Evolutionary conservation across 1,284 basidiomycete species (phyloP).

Genomic region (Melampsora occidentalis): DNA sequence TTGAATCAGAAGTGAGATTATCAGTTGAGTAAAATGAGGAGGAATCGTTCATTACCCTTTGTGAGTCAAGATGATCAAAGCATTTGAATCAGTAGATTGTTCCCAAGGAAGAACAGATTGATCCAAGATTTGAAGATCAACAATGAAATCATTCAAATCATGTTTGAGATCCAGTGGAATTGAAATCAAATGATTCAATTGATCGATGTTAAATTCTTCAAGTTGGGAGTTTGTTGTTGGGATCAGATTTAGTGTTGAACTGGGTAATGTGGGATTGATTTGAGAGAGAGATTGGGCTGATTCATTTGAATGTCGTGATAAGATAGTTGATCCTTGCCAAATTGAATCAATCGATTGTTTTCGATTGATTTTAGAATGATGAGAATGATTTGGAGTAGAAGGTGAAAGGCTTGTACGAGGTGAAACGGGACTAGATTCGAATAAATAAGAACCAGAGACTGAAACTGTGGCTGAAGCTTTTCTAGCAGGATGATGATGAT

Average conservation of each 20-base stretch:
- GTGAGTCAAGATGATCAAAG: too few species aligned
- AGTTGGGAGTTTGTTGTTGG: too few species aligned
- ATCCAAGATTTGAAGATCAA: too few species aligned
- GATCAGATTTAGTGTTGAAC: neutral
- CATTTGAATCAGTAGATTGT: too few species aligned
- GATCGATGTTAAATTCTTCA: too few species aligned
- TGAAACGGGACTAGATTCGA: neutral
- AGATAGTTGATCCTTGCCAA: slow-evolving; percentile 35
- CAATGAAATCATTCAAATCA: too few species aligned
- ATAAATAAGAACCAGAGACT: slow-evolving; percentile 7
- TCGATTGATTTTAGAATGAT: slow-evolving; percentile 2
- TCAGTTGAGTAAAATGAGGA: neutral
- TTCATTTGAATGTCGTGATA: neutral
- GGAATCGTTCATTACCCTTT: neutral
- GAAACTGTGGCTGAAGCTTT: slow-evolving; percentile 38
- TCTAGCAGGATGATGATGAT: slow-evolving; percentile 12
- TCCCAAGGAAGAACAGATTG: too few species aligned
- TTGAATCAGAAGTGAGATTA: too few species aligned
- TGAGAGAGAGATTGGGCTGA: slow-evolving; percentile 9
- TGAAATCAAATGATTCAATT: too few species aligned
- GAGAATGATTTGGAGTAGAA: slow-evolving; percentile 10
- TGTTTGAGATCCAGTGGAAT: too few species aligned
- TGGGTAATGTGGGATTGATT: neutral
- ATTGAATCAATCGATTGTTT: slow-evolving; percentile 32
- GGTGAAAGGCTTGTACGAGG: slow-evolving; percentile 18